These are phyloP conservation scores for Lodderomyces theae DNA, from an alignment of 1,139 yeast genomes.

Conservation along the genomic window DNA sequence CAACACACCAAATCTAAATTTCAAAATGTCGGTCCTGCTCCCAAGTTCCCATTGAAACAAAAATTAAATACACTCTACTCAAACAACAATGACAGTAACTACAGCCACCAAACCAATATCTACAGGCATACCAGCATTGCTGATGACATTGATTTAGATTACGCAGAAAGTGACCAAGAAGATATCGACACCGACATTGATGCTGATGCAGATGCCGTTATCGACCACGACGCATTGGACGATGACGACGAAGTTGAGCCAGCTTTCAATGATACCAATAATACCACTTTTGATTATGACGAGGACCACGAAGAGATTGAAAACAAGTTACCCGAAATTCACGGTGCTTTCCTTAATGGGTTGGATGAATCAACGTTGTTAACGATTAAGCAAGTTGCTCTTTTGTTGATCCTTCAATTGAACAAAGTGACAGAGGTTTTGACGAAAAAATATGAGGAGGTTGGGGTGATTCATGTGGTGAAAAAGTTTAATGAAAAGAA, in stretches of 20 bases:
- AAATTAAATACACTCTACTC: constrained; percentile 10
- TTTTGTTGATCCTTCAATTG: constrained; percentile 47
- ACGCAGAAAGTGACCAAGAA: constrained; percentile 9
- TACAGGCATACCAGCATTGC: constrained; percentile 13
- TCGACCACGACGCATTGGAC: constrained; percentile 11
- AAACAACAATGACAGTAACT: constrained; percentile 13
- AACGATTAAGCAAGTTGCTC: constrained; percentile 41
- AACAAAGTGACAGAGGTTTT: constrained; percentile 54
- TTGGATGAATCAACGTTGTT: constrained; percentile 43
- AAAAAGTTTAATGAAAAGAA: constrained; percentile 31
- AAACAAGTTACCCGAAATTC: constrained; percentile 43
- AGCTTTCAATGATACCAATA: constrained; percentile 16
- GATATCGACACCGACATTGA: constrained; percentile 12
- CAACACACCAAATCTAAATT: constrained; percentile 1
- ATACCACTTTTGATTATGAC: constrained; percentile 12
- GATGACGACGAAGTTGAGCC: constrained; percentile 14
- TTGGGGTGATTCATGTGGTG: constrained; percentile 43
- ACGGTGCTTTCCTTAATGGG: constrained; percentile 53
- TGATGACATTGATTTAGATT: constrained; percentile 13
- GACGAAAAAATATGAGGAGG: constrained; percentile 48
- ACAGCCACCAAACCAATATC: constrained; percentile 10
- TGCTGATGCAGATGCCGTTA: constrained; percentile 9
- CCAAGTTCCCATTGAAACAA: constrained; percentile 2
- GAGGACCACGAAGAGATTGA: constrained; percentile 16
- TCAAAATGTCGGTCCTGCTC: not conserved